Evolutionary conservation across 257 asterid genomes (phyloP), one percentile per base, ranked within the genome.

Genomic region (Lithospermum erythrorhizon): DNA sequence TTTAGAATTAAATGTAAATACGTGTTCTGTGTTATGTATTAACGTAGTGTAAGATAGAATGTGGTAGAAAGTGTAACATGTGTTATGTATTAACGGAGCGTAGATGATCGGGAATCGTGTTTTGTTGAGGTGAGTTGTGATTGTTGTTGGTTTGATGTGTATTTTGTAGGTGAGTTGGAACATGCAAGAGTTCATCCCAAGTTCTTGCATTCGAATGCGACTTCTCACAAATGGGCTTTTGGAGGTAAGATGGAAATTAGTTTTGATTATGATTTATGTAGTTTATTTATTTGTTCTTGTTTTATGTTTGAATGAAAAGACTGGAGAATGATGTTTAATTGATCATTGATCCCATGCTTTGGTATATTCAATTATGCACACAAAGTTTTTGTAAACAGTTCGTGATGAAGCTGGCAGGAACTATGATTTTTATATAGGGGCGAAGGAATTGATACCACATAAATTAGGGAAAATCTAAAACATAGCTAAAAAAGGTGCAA

Each of bases 121-220:
- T 9, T 29, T 45, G 9, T 52, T 18, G 0, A 20, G 20, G 3
- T 16, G 25, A 23, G 49, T 24, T 58, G 45, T 19, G 35, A 21
- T 30, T 27, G 10, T 25, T 16, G 51, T 21, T 65, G 37, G 59
- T 61, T 68, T 68, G 41, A 53, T 67, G 52, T 24, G 3, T 41
- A 20, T 20, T 57, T 64, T 78, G 58, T 56, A 90, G 96, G 87
- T 72, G 91, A 80, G 64, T 68, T 90, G 87, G 95, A 87, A 73
- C 98, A 85, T 72, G 95, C 96, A 10, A 94, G 98, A 5, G 98
- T 90, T 67, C 86, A 90, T 73, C 98, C 98, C 6, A 90, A 85
- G 82, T 90, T 87, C 76, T 70, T 90, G 67, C 98, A 90, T 82
- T 80, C 98, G 8, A 87, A 90, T 73, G 96, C 98, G 21, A 90